Evolutionary conservation across 352 stramenopile species (phyloP).

Genomic region (Thraustochytrium striatum): DNA sequence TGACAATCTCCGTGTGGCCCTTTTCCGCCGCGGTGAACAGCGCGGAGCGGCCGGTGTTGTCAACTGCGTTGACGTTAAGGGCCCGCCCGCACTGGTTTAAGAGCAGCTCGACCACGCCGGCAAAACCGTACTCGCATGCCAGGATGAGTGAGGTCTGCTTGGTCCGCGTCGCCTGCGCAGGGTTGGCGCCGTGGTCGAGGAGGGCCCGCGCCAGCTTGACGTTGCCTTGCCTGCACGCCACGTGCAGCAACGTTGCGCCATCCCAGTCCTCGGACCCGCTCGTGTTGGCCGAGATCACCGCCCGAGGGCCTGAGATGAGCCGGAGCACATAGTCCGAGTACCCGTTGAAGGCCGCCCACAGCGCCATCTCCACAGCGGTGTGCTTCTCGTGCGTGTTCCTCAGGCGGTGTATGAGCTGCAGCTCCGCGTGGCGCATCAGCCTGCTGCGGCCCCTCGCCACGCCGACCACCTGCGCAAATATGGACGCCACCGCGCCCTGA

Average conservation of each 20-base stretch:
- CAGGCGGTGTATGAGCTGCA: constrained; percentile 40
- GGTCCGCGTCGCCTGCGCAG: constrained; percentile 16
- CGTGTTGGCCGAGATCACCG: constrained; percentile 29
- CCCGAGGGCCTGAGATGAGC: not conserved
- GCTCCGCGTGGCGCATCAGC: constrained; percentile 39
- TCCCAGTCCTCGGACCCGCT: constrained; percentile 41
- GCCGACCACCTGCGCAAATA: constrained; percentile 45
- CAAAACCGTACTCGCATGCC: constrained; percentile 36
- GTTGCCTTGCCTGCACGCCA: constrained; percentile 44
- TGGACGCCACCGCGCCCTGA: constrained; percentile 42
- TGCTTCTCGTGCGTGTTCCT: constrained; percentile 46
- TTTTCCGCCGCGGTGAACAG: constrained; percentile 45
- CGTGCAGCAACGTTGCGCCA: constrained; percentile 39
- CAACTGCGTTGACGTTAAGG: constrained; percentile 16
- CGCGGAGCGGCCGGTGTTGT: constrained; percentile 31
- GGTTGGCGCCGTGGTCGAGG: constrained; percentile 22
- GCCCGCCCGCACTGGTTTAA: constrained; percentile 8
- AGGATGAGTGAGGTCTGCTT: constrained; percentile 45
- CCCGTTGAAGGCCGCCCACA: constrained; percentile 45
- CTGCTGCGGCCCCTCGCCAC: constrained; percentile 28
- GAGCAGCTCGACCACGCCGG: constrained; percentile 21
- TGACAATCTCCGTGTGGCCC: constrained; percentile 3
- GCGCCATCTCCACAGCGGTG: constrained; percentile 37
- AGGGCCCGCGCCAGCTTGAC: constrained; percentile 36
- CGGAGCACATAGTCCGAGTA: constrained; percentile 43